phyloP scores from a whole-genome alignment of 1,284 basidiomycete genomes.

The Trichosporon sp. region DNA sequence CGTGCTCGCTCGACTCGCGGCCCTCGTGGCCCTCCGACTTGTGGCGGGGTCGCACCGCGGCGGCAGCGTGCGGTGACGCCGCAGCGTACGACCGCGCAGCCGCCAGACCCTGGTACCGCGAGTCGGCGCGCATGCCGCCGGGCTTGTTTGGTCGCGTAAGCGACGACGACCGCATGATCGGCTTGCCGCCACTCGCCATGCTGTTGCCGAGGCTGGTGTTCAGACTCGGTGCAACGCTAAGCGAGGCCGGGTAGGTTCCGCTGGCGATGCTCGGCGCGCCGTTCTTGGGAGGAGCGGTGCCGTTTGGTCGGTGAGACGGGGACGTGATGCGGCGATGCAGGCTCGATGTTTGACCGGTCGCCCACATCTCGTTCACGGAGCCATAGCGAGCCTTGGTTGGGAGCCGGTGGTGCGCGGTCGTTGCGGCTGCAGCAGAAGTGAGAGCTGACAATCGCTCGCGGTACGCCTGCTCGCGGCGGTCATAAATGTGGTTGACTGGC shows the following conservation, averaged over 20 bases:
- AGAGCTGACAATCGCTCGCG: slow-evolving; percentile 37
- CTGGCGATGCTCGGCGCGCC: background rate
- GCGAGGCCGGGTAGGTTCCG: background rate
- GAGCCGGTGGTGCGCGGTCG: background rate
- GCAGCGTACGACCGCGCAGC: background rate
- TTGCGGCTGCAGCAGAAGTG: slow-evolving; percentile 11
- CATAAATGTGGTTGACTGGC: slow-evolving; percentile 44
- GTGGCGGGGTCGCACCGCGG: background rate
- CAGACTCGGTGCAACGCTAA: background rate
- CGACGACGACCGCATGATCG: slow-evolving; percentile 1
- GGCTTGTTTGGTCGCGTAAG: background rate
- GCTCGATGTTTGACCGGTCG: background rate
- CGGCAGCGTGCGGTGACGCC: background rate
- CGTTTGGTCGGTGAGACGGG: background rate
- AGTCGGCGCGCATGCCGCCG: background rate
- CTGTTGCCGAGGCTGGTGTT: background rate
- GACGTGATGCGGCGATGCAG: background rate
- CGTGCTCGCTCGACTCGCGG: background rate
- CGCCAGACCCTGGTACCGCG: background rate
- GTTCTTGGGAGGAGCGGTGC: background rate
- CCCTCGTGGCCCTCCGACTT: background rate
- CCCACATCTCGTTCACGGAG: background rate
- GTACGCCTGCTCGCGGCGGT: slow-evolving; percentile 44
- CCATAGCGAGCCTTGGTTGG: background rate
- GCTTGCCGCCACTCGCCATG: slow-evolving; percentile 1